phyloP scores from a whole-genome alignment of 1,139 yeast genomes.

The Candida tetrigidarum region DNA sequence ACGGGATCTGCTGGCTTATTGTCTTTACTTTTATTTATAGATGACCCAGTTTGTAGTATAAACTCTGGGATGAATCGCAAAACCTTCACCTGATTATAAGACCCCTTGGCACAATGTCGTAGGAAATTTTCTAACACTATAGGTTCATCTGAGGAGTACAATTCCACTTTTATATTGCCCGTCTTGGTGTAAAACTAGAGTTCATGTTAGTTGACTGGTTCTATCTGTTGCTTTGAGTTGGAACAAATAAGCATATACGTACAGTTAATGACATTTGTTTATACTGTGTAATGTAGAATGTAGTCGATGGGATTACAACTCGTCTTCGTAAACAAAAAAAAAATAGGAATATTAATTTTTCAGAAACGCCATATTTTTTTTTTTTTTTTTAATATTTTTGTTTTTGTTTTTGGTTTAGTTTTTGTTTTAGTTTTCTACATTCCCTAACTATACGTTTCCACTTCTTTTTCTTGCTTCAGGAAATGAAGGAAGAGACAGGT shows the following conservation, averaged over 20 bases:
- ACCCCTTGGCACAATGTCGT: conserved; percentile 53
- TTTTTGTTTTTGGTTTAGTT: too few relatives aligned
- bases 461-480: too few relatives aligned
- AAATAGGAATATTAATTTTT: too few relatives aligned
- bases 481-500: neutral
- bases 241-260: too few relatives aligned
- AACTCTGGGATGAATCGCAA: conserved; percentile 48
- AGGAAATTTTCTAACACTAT: conserved; percentile 26
- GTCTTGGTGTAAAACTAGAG: conserved; percentile 24
- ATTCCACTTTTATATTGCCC: conserved; percentile 24
- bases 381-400: too few relatives aligned
- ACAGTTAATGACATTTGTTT: conserved; percentile 23
- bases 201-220: neutral
- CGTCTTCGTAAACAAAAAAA: neutral
- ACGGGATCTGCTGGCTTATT: conserved; percentile 15
- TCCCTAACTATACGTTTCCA: too few relatives aligned
- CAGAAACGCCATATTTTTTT: too few relatives aligned
- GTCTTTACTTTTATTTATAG: conserved; percentile 50
- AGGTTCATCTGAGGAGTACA: conserved; percentile 17
- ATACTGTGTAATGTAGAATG: too few relatives aligned
- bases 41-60: conserved; percentile 56
- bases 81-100: conserved; percentile 41
- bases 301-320: neutral
- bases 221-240: too few relatives aligned
- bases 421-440: too few relatives aligned